Evolutionary conservation across 1,284 basidiomycete genomes (phyloP).

Genomic region (Violaceomyces palustris): DNA sequence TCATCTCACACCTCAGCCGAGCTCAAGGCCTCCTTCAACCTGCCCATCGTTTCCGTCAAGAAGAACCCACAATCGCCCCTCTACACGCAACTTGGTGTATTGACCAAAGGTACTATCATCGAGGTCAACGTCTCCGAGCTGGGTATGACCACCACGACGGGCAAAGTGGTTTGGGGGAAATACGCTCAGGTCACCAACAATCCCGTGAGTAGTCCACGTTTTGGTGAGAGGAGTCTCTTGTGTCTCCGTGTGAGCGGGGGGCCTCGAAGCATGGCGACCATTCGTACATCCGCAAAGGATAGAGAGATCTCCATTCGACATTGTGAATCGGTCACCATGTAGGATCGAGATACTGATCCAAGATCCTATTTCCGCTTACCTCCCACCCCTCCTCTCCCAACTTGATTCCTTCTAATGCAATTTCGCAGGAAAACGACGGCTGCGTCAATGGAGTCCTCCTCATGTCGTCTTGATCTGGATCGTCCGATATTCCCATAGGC

Average conservation of each 20-base stretch:
- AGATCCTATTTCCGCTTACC: too few relatives aligned
- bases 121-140: constrained; percentile 74
- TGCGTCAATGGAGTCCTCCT: constrained; percentile 49
- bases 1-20: constrained; percentile 60
- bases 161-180: constrained; percentile 75
- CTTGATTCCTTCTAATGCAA: too few relatives aligned
- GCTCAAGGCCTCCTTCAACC: constrained; percentile 95
- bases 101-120: constrained; percentile 97
- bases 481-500: too few relatives aligned
- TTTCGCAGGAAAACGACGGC: constrained; percentile 37
- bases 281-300: background rate
- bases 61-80: constrained; percentile 99
- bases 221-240: background rate
- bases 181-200: constrained; percentile 79
- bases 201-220: constrained; percentile 15
- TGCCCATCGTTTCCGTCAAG: constrained; percentile 96
- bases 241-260: too few relatives aligned
- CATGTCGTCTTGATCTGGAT: constrained; percentile 40
- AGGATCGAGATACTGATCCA: too few relatives aligned
- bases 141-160: constrained; percentile 97
- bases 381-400: too few relatives aligned
- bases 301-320: background rate
- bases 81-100: constrained; percentile 80
- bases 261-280: too few relatives aligned
- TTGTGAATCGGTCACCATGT: background rate